Evolutionary conservation across 768 basidiomycete species (phyloP).

Genomic region (Xerocomellus chrysenteron): DNA sequence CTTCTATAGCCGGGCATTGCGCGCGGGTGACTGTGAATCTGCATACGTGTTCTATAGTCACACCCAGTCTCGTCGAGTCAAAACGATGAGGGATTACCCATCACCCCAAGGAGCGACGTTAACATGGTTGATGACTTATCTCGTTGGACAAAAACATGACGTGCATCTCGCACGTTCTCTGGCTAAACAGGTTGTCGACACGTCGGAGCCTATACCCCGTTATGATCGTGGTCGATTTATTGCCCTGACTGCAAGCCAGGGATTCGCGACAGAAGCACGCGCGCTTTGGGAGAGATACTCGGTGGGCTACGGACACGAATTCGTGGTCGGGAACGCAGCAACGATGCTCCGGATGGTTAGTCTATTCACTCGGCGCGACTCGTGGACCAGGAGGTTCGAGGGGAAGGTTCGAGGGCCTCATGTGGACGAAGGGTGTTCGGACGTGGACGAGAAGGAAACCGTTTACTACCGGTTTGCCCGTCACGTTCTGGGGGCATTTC

Average conservation of each 20-base stretch:
- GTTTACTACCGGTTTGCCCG: constrained; percentile 40
- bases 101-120: constrained; percentile 47
- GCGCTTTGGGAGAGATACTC: constrained; percentile 59
- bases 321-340: constrained; percentile 45
- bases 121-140: constrained; percentile 53
- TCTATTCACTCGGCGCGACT: constrained; percentile 35
- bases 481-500: constrained; percentile 46
- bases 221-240: constrained; percentile 52
- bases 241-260: constrained; percentile 41
- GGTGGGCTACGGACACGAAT: constrained; percentile 37
- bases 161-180: constrained; percentile 49
- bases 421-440: background rate
- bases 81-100: constrained; percentile 42
- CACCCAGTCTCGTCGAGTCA: constrained; percentile 37
- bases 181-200: constrained; percentile 47
- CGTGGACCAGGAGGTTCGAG: constrained; percentile 17
- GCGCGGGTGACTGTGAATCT: constrained; percentile 28
- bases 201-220: constrained; percentile 41
- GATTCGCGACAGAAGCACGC: constrained; percentile 49
- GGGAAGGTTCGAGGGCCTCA: background rate
- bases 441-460: constrained; percentile 1
- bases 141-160: constrained; percentile 38
- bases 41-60: constrained; percentile 49
- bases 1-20: constrained; percentile 44
- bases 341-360: constrained; percentile 45